These are phyloP conservation scores for Triangularia setosa DNA, from an alignment of 2,329 filamentous ascomycete species.

Conservation along the genomic window DNA sequence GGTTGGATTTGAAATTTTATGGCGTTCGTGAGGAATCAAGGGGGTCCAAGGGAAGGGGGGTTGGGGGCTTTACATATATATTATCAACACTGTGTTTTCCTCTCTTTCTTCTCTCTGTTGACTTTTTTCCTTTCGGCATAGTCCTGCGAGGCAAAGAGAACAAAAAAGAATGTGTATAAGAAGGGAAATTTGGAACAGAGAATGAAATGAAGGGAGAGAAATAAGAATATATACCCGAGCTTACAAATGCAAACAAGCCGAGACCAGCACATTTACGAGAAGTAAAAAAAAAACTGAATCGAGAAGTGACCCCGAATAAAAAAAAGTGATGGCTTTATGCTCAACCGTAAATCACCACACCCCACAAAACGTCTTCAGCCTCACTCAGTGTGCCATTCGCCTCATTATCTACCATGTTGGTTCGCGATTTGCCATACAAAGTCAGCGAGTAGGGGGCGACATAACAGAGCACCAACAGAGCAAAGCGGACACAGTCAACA, in stretches of 20 bases:
- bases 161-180: not conserved
- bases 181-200: not conserved
- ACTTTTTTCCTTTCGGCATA: not conserved
- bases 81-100: not conserved
- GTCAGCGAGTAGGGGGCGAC: no score
- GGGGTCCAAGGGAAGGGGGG: no score
- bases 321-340: no score
- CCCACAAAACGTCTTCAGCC: no score
- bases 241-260: not conserved
- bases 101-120: not conserved
- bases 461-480: not conserved
- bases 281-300: no score
- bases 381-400: no score
- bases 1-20: not conserved
- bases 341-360: no score
- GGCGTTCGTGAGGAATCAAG: not conserved
- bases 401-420: no score
- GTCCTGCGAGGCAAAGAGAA: not conserved
- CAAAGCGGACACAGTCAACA: not conserved
- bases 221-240: not conserved
- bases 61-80: not conserved
- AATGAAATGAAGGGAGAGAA: not conserved
- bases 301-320: no score
- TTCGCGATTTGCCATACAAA: no score
- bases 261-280: not conserved